These are phyloP conservation scores for Citrus inodora DNA, from an alignment of 345 rosid species.

Conservation along the genomic window DNA sequence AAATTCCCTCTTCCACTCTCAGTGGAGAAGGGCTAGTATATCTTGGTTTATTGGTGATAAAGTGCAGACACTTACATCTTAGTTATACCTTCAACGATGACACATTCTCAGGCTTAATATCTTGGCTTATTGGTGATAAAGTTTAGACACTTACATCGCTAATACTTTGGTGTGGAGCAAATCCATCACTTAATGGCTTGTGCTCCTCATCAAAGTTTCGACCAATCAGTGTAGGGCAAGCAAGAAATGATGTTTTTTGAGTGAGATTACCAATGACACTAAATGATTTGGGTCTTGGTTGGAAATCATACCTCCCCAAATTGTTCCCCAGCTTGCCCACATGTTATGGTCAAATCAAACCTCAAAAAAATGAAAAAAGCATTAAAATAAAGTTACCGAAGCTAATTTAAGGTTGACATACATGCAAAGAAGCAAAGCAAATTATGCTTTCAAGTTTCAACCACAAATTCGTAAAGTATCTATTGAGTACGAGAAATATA, in stretches of 20 bases:
- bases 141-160: conserved; percentile 8
- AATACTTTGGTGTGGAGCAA: conserved; percentile 7
- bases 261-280: conserved; percentile 14
- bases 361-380: conserved; percentile 9
- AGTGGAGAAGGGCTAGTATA: not conserved
- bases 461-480: not conserved
- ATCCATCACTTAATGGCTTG: conserved; percentile 16
- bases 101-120: conserved; percentile 5
- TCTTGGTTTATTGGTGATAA: too few relatives aligned
- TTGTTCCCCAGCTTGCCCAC: conserved; percentile 10
- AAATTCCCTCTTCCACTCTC: not conserved
- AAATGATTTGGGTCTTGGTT: conserved; percentile 25
- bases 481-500: too few relatives aligned
- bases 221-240: conserved; percentile 17
- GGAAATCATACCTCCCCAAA: conserved; percentile 19
- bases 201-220: conserved; percentile 28
- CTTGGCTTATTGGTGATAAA: too few relatives aligned
- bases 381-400: not conserved
- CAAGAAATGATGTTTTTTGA: conserved; percentile 23
- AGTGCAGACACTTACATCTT: conserved; percentile 5
- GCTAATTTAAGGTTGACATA: not conserved
- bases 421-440: not conserved
- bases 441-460: not conserved
- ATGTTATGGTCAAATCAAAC: conserved; percentile 16
- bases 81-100: not conserved